A percentile compares a stretch with the other conserved stretches of the same genome.
Conservation (phyloP, 2,329 filamentous ascomycete species). For the Pseudopithomyces maydicus region DNA sequence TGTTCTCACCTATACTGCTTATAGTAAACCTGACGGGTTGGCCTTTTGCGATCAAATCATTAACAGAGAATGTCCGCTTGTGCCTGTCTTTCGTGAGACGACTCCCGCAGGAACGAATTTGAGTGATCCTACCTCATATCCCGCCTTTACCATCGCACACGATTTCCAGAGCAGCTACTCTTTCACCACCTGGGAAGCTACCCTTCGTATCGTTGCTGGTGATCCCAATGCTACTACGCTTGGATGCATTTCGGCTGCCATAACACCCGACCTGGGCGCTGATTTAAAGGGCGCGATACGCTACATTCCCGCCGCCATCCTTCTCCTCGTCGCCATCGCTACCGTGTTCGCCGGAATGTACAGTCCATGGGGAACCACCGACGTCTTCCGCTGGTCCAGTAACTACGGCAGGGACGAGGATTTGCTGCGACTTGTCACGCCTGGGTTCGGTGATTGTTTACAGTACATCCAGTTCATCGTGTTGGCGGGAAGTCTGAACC, state of each 20-base stretch:
- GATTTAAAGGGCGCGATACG: constrained; percentile 70
- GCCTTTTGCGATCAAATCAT: constrained; percentile 69
- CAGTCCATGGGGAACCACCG: constrained; percentile 90
- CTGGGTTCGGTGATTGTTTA: constrained; percentile 93
- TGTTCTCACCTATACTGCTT: constrained; percentile 79
- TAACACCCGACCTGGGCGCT: constrained; percentile 81
- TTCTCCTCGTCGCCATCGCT: constrained; percentile 79
- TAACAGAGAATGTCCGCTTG: constrained; percentile 73
- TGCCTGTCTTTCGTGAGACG: constrained; percentile 64
- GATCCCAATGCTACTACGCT: constrained; percentile 67
- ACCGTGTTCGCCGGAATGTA: constrained; percentile 84
- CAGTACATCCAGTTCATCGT: constrained; percentile 96
- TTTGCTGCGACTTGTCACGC: constrained; percentile 87
- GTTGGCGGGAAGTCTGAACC: constrained; percentile 81
- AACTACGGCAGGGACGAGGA: constrained; percentile 96
- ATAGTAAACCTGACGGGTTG: constrained; percentile 49
- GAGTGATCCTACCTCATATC: constrained; percentile 61
- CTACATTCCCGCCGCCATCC: constrained; percentile 77
- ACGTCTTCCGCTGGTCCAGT: constrained; percentile 95
- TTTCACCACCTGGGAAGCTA: constrained; percentile 80
- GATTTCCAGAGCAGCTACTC: constrained; percentile 82
- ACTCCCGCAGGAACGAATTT: constrained; percentile 48
- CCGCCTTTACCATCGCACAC: constrained; percentile 74
- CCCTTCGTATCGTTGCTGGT: constrained; percentile 76
- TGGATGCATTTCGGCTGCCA: constrained; percentile 78